phyloP scores from a whole-genome alignment of 768 basidiomycete species.

The Holtermannia corniformis region DNA sequence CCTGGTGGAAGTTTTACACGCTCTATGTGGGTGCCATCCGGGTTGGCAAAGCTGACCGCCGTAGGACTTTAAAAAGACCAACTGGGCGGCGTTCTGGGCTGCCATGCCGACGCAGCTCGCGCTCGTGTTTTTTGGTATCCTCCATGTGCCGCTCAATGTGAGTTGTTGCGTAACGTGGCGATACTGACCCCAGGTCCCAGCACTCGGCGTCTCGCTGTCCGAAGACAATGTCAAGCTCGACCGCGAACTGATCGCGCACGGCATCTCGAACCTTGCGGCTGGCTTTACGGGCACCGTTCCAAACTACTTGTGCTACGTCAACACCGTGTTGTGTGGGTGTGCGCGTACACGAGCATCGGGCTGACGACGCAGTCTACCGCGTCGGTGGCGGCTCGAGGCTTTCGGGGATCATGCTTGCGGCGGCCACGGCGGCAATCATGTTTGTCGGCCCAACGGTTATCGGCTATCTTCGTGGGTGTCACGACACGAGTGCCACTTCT shows the following conservation, averaged over 20 bases:
- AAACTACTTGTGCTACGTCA: slow-evolving; percentile 65
- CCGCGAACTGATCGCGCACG: slow-evolving; percentile 84
- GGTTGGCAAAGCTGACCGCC: not conserved
- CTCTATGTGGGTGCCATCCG: slow-evolving; percentile 52
- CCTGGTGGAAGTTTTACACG: slow-evolving; percentile 80
- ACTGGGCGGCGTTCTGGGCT: slow-evolving; percentile 59
- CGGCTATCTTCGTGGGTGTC: slow-evolving; percentile 71
- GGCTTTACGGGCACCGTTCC: slow-evolving; percentile 72
- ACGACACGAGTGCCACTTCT: not conserved
- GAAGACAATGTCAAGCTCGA: slow-evolving; percentile 80
- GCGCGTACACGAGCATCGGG: not conserved
- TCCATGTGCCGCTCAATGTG: slow-evolving; percentile 42
- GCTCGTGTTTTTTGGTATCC: slow-evolving; percentile 47
- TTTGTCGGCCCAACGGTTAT: slow-evolving; percentile 80
- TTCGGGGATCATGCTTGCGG: slow-evolving; percentile 74
- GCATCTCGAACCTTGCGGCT: slow-evolving; percentile 76
- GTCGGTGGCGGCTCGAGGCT: slow-evolving; percentile 79
- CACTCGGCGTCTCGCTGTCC: slow-evolving; percentile 80
- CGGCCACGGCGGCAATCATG: slow-evolving; percentile 61
- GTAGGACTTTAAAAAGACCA: slow-evolving; percentile 55
- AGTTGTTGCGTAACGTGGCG: too few relatives aligned
- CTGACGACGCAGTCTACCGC: slow-evolving; percentile 62
- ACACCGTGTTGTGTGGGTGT: slow-evolving; percentile 42
- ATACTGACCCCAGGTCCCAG: slow-evolving; percentile 80
- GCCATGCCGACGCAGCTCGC: slow-evolving; percentile 93